Evolutionary conservation across 116 monocot species (phyloP).

Genomic region (Phalaenopsis hybrid): DNA sequence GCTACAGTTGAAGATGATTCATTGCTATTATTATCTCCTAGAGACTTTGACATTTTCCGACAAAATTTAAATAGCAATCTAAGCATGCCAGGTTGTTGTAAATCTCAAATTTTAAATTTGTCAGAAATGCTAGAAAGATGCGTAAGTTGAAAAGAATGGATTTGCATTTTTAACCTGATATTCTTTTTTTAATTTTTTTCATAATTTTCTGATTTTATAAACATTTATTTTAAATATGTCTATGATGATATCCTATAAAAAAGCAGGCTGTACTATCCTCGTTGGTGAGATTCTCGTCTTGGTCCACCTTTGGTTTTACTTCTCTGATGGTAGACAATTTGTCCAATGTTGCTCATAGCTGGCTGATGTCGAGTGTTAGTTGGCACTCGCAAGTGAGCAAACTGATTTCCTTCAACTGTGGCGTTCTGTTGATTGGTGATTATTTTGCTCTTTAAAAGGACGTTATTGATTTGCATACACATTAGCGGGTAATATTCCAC

Average conservation of each 20-base stretch:
- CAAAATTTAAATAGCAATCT: too few relatives aligned
- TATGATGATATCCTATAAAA: background rate
- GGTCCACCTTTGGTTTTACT: background rate
- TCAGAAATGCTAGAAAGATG: too few relatives aligned
- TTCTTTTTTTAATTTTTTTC: too few relatives aligned
- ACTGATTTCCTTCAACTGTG: background rate
- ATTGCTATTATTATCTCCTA: too few relatives aligned
- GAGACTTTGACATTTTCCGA: too few relatives aligned
- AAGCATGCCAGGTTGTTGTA: too few relatives aligned
- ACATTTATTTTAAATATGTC: background rate
- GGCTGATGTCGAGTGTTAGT: background rate
- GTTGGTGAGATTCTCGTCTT: background rate
- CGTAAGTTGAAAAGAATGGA: too few relatives aligned
- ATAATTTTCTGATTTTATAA: background rate
- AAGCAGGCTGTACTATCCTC: background rate
- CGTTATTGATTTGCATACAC: background rate
- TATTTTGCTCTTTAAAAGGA: background rate
- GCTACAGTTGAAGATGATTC: too few relatives aligned
- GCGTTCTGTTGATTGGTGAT: background rate
- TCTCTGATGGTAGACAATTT: background rate
- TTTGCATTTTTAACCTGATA: too few relatives aligned
- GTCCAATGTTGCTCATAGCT: background rate
- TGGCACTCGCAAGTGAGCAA: background rate
- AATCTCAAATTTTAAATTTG: too few relatives aligned
- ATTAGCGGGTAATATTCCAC: background rate